Percentiles rank a stretch among this genome's conserved stretches.
These are phyloP conservation scores for Suhomyces anneliseae DNA, from an alignment of 1,139 yeast genomes.

Conservation along the genomic window DNA sequence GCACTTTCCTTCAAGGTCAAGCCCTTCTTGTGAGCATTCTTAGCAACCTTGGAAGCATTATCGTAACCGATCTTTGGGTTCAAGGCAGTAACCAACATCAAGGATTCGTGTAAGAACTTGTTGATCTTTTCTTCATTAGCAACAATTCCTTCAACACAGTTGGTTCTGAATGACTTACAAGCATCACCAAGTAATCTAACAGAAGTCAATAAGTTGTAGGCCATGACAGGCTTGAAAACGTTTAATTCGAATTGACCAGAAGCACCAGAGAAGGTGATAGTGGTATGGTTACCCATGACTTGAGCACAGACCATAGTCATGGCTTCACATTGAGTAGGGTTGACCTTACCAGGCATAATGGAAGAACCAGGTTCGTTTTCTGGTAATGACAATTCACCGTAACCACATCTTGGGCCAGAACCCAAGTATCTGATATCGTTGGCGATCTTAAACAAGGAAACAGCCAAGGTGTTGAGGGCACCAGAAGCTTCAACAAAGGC, in stretches of 20 bases:
- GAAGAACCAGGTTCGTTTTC: slow-evolving; percentile 99
- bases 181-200: slow-evolving; percentile 90
- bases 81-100: slow-evolving; percentile 97
- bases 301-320: slow-evolving; percentile 97
- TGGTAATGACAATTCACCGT: slow-evolving; percentile 92
- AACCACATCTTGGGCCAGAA: slow-evolving; percentile 99
- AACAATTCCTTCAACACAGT: slow-evolving; percentile 91
- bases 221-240: slow-evolving; percentile 96
- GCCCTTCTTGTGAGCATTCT: slow-evolving; percentile 98
- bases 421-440: slow-evolving; percentile 97
- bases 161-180: slow-evolving; percentile 79
- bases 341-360: slow-evolving; percentile 99
- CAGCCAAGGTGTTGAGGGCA: slow-evolving; percentile 93
- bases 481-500: slow-evolving; percentile 98
- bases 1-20: slow-evolving; percentile 93
- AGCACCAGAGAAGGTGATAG: slow-evolving; percentile 96
- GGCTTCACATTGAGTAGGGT: slow-evolving; percentile 99
- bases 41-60: slow-evolving; percentile 94
- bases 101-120: slow-evolving; percentile 86
- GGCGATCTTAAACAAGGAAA: slow-evolving; percentile 91
- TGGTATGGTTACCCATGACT: slow-evolving; percentile 94
- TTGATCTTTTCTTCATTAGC: slow-evolving; percentile 88
- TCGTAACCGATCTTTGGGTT: slow-evolving; percentile 99
- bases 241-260: slow-evolving; percentile 98
- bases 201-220: slow-evolving; percentile 83